phyloP scores from a whole-genome alignment of 2,329 filamentous ascomycete genomes.

The Microdochium trichocladiopsis region DNA sequence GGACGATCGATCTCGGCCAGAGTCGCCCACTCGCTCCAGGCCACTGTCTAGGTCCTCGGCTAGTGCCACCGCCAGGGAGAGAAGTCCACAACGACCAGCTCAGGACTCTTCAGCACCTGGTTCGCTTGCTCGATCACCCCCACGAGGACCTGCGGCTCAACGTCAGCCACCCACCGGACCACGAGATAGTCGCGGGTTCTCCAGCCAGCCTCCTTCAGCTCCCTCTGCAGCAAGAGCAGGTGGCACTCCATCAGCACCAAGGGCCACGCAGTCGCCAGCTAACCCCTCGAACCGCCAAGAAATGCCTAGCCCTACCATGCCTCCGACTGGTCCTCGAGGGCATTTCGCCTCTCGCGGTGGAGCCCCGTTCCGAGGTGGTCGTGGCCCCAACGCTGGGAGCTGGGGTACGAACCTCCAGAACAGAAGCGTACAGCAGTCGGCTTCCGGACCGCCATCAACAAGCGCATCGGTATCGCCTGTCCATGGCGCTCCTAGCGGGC shows the following conservation, averaged over 20 bases:
- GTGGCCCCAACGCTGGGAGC: conserved; percentile 26
- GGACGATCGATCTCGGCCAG: conserved; percentile 38
- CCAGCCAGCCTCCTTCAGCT: conserved; percentile 12
- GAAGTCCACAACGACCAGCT: conserved; percentile 14
- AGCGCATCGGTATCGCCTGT: conserved; percentile 22
- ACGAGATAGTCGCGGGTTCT: conserved; percentile 27
- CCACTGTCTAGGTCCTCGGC: conserved; percentile 21
- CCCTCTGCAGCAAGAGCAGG: not conserved
- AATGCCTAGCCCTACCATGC: conserved; percentile 37
- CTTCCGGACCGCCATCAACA: conserved; percentile 25
- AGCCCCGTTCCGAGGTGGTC: conserved; percentile 33
- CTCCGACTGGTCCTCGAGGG: conserved; percentile 47
- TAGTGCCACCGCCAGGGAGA: conserved; percentile 14
- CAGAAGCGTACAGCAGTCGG: conserved; percentile 15
- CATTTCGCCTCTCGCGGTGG: conserved; percentile 41
- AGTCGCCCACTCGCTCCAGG: conserved; percentile 26
- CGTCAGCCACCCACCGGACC: conserved; percentile 43
- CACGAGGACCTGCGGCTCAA: conserved; percentile 46
- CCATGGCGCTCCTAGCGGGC: conserved; percentile 18
- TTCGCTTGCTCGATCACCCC: conserved; percentile 33
- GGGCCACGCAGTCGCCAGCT: conserved; percentile 17
- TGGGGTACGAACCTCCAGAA: conserved; percentile 28
- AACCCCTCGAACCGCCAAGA: conserved; percentile 24
- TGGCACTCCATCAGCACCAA: conserved; percentile 1
- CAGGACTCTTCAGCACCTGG: conserved; percentile 12